phyloP scores from a whole-genome alignment of 306 rosid species.

The Ammopiptanthus mongolicus region DNA sequence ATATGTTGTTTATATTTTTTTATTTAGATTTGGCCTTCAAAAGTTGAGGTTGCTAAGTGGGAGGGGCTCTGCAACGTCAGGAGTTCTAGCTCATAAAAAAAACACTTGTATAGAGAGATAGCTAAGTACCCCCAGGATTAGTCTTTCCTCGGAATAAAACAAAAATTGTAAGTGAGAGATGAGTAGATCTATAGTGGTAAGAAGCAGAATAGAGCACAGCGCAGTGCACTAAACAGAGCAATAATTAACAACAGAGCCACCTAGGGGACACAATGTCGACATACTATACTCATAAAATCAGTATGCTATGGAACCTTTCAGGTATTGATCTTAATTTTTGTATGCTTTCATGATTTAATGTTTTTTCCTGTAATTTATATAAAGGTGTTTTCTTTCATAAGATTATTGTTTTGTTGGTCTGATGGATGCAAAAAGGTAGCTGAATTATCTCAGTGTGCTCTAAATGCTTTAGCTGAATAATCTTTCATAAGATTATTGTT shows the following conservation, averaged over 20 bases:
- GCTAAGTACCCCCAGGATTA: too few species aligned
- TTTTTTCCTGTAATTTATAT: too few species aligned
- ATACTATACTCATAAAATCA: conserved; percentile 13
- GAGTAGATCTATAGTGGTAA: neutral
- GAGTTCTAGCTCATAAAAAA: too few species aligned
- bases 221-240: neutral
- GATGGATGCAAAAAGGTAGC: neutral
- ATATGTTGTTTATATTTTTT: too few species aligned
- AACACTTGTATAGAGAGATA: too few species aligned
- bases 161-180: neutral
- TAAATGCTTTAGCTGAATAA: neutral
- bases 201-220: neutral
- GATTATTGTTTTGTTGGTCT: neutral
- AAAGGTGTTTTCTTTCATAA: too few species aligned
- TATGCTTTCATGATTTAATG: too few species aligned
- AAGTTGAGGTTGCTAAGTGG: neutral
- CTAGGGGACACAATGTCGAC: conserved; percentile 19
- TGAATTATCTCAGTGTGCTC: too few species aligned
- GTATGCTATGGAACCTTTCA: neutral
- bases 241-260: neutral
- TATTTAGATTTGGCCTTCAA: neutral
- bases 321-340: neutral
- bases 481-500: too few species aligned
- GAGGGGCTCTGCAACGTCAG: too few species aligned
- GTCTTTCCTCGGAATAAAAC: neutral